Evolutionary conservation across 768 basidiomycete genomes (phyloP), one percentile per base, ranked within the genome.

Genomic region (Harrya chromipes): DNA sequence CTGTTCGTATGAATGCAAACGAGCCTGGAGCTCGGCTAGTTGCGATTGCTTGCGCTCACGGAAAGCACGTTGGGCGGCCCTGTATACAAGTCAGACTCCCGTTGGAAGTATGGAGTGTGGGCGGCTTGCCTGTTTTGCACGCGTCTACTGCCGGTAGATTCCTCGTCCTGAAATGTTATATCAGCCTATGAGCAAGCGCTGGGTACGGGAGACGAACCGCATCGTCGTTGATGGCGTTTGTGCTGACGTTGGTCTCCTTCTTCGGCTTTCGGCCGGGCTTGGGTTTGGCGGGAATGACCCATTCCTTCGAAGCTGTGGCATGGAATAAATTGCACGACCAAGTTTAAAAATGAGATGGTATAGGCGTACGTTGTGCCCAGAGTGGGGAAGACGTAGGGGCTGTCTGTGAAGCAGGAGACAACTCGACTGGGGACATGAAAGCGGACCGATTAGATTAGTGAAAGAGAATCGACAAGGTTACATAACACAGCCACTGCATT

Each of bases 221-320:
- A 44, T 72, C 72, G 10, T 76, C 77, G 24, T 75, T 72, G 19
- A 63, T 52, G 38, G 63, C 40, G 11, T 59, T 38, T 27, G 71
- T 55, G 11, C 62, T 57, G 2, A 8, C 27, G 31, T 14, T 52
- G 17, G 67, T 23, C 53, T 88, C 88, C 58, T 81, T 87, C 79
- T 91, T 92, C 16, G 89, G 90, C 72, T 92, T 92, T 40, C 90
- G 76, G 16, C 90, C 90, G 31, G 90, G 90, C 65, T 89, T 92
- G 9, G 89, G 86, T 60, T 87, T 90, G 8, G 90, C 85, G 20
- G 85, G 84, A 57, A 93, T 87, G 53, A 89, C 78, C 90, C 90
- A 93, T 67, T 91, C 87, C 67, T 84, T 90, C n/a, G 88, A 90
- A 24, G 90, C 90, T 89, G 64, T 24, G 10, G 26, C 6, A 33